A percentile compares a stretch with the other conserved stretches of the same genome.
phyloP scores from a whole-genome alignment of 2,329 filamentous ascomycete genomes.

The Penicillium sp. region DNA sequence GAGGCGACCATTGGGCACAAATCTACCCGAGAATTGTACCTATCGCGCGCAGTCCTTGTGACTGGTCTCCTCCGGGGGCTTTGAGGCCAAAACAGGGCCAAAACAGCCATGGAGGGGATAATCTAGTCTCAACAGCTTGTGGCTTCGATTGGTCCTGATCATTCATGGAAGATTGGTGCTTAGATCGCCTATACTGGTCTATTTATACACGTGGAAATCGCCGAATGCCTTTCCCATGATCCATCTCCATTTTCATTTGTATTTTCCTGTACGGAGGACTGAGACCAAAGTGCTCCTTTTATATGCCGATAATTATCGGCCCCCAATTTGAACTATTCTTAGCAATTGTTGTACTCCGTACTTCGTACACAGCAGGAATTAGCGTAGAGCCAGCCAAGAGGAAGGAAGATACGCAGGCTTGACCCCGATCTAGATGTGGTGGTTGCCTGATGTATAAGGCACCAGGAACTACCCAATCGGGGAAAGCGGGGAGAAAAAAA shows the following conservation, averaged over 20 bases:
- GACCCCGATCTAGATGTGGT: neutral
- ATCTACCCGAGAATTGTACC: neutral
- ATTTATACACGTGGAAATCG: neutral
- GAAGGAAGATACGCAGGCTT: neutral
- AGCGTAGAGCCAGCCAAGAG: neutral
- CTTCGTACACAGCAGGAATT: neutral
- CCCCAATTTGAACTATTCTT: neutral
- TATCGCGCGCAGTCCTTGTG: neutral
- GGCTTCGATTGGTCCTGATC: neutral
- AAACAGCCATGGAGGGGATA: neutral
- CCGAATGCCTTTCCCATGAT: neutral
- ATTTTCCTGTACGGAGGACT: neutral
- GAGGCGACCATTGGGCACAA: neutral
- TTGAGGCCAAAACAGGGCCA: neutral
- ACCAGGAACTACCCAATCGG: slow-evolving; percentile 15
- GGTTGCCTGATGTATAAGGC: slow-evolving; percentile 5
- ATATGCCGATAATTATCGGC: neutral
- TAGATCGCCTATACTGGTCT: neutral
- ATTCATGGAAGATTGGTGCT: neutral
- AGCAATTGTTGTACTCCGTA: neutral
- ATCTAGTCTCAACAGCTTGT: neutral
- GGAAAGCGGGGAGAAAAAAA: slow-evolving; percentile 30
- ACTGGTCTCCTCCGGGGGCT: neutral
- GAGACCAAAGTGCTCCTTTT: neutral
- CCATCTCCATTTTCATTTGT: neutral